These are phyloP conservation scores for Plantago lanceolata DNA, from an alignment of 305 asterid genomes.

Conservation along the genomic window DNA sequence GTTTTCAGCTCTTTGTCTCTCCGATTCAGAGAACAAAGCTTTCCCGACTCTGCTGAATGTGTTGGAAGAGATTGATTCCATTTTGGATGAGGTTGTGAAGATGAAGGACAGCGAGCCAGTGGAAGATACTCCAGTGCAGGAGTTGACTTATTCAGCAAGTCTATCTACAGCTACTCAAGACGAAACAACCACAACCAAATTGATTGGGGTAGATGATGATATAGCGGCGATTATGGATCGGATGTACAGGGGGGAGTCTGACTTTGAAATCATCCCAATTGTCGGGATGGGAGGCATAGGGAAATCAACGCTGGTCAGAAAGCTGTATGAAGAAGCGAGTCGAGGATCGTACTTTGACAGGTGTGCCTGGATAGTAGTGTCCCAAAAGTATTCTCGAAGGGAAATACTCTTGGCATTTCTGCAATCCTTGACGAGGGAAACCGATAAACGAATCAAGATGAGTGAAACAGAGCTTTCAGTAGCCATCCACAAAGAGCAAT, in stretches of 20 bases:
- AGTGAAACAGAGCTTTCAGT: not conserved
- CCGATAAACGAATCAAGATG: too few relatives aligned
- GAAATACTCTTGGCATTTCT: constrained; percentile 10
- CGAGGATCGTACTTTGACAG: constrained; percentile 6
- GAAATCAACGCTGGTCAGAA: constrained; percentile 26
- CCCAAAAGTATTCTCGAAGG: constrained; percentile 12
- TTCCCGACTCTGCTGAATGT: not conserved
- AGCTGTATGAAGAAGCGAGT: constrained; percentile 4
- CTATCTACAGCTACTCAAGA: too few relatives aligned
- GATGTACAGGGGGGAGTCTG: not conserved
- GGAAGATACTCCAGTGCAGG: not conserved
- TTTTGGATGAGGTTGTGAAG: not conserved
- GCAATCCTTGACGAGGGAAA: not conserved
- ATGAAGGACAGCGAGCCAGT: not conserved
- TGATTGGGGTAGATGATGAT: not conserved
- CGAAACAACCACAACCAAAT: too few relatives aligned
- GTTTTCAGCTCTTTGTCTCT: too few relatives aligned
- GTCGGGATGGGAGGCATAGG: constrained; percentile 26
- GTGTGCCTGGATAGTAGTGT: constrained; percentile 20
- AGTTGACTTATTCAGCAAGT: not conserved
- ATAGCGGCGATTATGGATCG: not conserved
- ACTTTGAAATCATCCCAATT: constrained; percentile 14
- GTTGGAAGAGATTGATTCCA: not conserved
- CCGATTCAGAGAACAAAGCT: too few relatives aligned
- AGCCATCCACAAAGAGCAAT: constrained; percentile 7